phyloP scores from a whole-genome alignment of 73 alveolate species.

The Paramecium pentaurelia region DNA sequence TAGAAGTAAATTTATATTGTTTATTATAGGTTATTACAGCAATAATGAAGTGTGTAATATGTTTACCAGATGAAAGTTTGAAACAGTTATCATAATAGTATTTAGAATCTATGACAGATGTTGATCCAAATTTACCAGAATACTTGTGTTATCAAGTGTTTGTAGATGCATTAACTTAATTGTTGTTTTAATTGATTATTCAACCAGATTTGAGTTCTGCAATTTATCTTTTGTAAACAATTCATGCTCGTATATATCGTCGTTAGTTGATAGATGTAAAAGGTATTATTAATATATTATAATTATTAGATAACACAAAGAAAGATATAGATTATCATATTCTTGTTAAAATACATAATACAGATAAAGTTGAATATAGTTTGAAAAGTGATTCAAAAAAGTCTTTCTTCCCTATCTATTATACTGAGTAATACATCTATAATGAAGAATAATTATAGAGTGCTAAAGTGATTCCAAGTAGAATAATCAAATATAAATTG shows the following conservation, averaged over 20 bases:
- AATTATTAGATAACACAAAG: not conserved
- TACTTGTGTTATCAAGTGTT: not conserved
- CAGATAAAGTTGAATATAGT: not conserved
- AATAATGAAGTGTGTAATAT: not conserved
- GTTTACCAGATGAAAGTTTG: constrained; percentile 18
- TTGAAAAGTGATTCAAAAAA: not conserved
- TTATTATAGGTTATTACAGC: not conserved
- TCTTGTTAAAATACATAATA: not conserved
- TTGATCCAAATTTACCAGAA: not conserved
- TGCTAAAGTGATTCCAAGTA: not conserved
- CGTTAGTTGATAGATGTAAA: not conserved
- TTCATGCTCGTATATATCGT: constrained; percentile 9
- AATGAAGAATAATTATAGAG: not conserved
- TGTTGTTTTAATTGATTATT: not conserved
- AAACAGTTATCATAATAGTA: constrained; percentile 22
- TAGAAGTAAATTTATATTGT: not conserved
- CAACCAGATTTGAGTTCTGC: not conserved
- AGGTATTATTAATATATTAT: not conserved
- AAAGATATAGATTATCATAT: not conserved
- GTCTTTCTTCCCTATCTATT: not conserved
- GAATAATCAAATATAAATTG: not conserved
- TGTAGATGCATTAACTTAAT: not conserved
- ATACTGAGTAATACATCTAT: not conserved
- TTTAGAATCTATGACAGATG: not conserved
- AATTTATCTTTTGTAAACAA: not conserved